Conservation (phyloP, 257 asterid genomes). For the Gentiana straminea region DNA sequence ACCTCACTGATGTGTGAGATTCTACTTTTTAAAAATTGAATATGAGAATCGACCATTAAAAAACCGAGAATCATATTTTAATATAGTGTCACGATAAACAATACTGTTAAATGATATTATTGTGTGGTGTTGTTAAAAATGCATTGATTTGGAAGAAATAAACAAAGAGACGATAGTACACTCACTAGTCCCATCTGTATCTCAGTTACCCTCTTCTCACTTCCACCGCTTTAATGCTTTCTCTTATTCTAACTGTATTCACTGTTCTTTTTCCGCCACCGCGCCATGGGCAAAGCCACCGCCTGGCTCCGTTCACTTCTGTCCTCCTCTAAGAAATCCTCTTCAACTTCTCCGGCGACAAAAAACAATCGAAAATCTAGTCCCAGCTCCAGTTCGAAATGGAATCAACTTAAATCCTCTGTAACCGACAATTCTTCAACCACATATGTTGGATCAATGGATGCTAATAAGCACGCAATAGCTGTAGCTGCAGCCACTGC, state of each 20-base stretch:
- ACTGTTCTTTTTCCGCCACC: slow-evolving; percentile 11
- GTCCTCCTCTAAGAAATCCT: slow-evolving; percentile 25
- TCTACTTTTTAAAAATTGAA: too few species aligned
- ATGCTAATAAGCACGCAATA: slow-evolving; percentile 79
- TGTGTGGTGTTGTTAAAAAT: too few species aligned
- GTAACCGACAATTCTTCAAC: slow-evolving; percentile 8
- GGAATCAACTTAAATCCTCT: slow-evolving; percentile 18
- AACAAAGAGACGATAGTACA: too few species aligned
- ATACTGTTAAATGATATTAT: too few species aligned
- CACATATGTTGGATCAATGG: slow-evolving; percentile 18
- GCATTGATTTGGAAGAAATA: too few species aligned
- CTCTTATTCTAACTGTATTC: not conserved
- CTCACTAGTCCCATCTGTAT: too few species aligned
- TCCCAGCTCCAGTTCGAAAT: slow-evolving; percentile 5
- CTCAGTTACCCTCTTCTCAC: not conserved
- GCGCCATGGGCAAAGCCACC: slow-evolving; percentile 60
- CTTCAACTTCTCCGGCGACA: slow-evolving; percentile 16
- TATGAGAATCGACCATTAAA: too few species aligned
- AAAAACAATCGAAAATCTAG: slow-evolving; percentile 8
- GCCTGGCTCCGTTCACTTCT: slow-evolving; percentile 61
- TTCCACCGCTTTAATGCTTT: not conserved
- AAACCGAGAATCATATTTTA: too few species aligned
- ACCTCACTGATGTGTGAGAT: too few species aligned
- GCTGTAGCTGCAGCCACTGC: slow-evolving; percentile 99
- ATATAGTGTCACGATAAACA: too few species aligned